Evolutionary conservation across 768 basidiomycete genomes (phyloP), one percentile per base, ranked within the genome.

Genomic region (Inosperma sp.): DNA sequence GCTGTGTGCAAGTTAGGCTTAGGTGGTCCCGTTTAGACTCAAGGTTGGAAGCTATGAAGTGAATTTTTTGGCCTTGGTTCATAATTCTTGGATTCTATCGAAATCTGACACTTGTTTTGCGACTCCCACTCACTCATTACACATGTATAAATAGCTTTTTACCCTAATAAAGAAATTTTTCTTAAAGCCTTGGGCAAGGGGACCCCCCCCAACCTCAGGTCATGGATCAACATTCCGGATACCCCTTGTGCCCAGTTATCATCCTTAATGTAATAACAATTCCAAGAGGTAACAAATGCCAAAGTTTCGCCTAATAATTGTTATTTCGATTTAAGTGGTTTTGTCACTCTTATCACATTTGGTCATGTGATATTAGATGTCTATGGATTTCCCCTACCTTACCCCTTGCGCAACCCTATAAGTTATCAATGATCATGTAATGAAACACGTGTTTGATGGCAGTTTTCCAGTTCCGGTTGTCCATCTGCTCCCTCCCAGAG

Each of bases 401-500:
- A n/a, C n/a, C n/a, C n/a, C n/a, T n/a, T n/a, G n/a, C n/a, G n/a
- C n/a, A n/a, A n/a, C n/a, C n/a, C n/a, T n/a, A n/a, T n/a, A n/a
- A n/a, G n/a, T n/a, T n/a, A n/a, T n/a, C n/a, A n/a, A n/a, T n/a
- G n/a, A n/a, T n/a, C n/a, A n/a, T n/a, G n/a, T n/a, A n/a, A n/a
- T n/a, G n/a, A n/a, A n/a, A 56, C 70, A 70, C 68, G 70, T 71
- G 68, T 60, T 54, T 42, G 40, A 40, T 58, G 56, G 63, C 64
- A 67, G 67, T 68, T 70, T 68, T 67, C 64, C 67, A 52, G 62
- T 57, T 50, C n/a, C n/a, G n/a, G n/a, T n/a, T n/a, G n/a, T n/a
- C n/a, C n/a, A n/a, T n/a, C n/a, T n/a, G n/a, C n/a, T n/a, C n/a
- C n/a, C n/a, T n/a, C n/a, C n/a, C n/a, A n/a, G n/a, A n/a, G n/a